Conservation (phyloP, 2,329 filamentous ascomycete species). For the Rhynchosporium secalis region DNA sequence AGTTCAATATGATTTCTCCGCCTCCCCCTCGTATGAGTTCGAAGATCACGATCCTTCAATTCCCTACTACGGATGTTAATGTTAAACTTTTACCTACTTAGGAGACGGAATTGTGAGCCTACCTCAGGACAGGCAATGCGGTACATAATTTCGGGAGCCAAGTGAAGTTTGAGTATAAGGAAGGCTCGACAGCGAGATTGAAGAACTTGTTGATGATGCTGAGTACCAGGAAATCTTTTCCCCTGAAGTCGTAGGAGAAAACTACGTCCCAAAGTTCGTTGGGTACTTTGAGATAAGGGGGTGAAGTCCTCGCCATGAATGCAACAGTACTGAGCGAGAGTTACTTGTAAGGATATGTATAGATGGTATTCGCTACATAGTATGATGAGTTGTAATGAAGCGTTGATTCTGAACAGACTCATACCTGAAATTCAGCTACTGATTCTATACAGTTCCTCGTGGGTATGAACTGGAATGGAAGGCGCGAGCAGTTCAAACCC, state of each 20-base stretch:
- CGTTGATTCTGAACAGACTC: too few relatives aligned
- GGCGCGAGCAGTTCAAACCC: too few relatives aligned
- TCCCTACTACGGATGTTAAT: neutral
- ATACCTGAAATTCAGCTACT: too few relatives aligned
- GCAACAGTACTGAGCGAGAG: neutral
- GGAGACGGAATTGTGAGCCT: neutral
- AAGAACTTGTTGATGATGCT: neutral
- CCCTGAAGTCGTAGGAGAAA: neutral
- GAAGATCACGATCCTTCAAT: neutral
- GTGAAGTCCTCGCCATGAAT: neutral
- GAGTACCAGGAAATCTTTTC: neutral
- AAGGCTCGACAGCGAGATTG: conserved; percentile 11
- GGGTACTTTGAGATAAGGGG: conserved; percentile 3
- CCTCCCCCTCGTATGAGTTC: neutral
- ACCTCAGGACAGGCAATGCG: neutral
- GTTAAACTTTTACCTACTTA: too few relatives aligned
- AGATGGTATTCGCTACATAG: too few relatives aligned
- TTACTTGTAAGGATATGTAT: too few relatives aligned
- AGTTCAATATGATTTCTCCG: neutral
- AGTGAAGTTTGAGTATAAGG: conserved; percentile 16
- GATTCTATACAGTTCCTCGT: too few relatives aligned
- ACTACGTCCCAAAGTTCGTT: conserved; percentile 10
- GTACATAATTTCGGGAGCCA: conserved; percentile 15
- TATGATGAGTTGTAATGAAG: too few relatives aligned
- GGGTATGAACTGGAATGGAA: too few relatives aligned